Base-by-base conservation (phyloP, 2,329 filamentous ascomycete genomes). In the Fusarium nygamai region DNA sequence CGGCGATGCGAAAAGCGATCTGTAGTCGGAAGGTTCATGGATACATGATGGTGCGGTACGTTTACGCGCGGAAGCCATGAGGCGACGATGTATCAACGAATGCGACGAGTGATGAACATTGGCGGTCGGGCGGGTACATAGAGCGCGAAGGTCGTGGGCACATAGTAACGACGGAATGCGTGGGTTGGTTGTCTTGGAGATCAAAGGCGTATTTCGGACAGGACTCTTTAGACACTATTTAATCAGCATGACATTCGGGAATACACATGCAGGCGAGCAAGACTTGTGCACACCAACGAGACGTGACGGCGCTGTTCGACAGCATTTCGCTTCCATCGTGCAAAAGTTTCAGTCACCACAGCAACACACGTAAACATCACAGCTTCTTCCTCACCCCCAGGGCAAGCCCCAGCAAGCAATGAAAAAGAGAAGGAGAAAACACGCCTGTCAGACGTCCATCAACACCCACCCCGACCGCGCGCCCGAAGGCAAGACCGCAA, bases 391-490 rank as follows among this genome's bases (percentile, higher is more conserved):
- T 90, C 86, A 80, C 85, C 71, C 65, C 86, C 81, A 78, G 78
- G 82, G 85, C 76, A 81, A 84, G 85, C 86, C 82, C 84, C 76
- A 79, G 82, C 78, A n/a, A 81, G 83, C 80, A 89, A 88, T 84
- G 86, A 89, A 90, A 90, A 90, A 85, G 85, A 75, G 79, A 72
- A 80, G 76, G 79, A 81, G 83, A 87, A 88, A 88, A 81, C 77
- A 82, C 76, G 83, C 88, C 93, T 94, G 94, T 96, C 94, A 96
- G 94, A 95, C 93, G 90, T 93, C 92, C 92, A 88, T 93, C 93
- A 88, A 89, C 89, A 90, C 93, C 93, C 93, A 93, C 93, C 93
- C 92, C 86, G 86, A 85, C 86, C 87, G 85, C 87, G 89, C 89
- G 93, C 92, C 93, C 93, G 87, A 95, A 92, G 91, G 91, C 91